Evolutionary conservation across 78 protist genomes (phyloP), one percentile per base, ranked within the genome.

Genomic region (Diacronema lutheri): DNA sequence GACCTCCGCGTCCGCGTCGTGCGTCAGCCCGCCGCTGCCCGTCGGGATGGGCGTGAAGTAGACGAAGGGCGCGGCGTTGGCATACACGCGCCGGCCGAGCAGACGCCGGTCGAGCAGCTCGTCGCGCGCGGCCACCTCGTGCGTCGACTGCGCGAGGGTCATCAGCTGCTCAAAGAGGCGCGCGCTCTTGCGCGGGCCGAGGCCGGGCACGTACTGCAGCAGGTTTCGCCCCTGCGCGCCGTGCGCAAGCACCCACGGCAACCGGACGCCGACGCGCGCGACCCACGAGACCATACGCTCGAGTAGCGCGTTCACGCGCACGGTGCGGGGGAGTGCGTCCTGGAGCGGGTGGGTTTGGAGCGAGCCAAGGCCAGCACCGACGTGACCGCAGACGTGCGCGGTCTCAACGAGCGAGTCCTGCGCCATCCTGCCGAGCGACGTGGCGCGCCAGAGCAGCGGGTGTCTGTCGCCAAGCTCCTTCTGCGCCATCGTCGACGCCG

Each of bases 161-260:
- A 12, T 29, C 76, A 68, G 50, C 33, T 33, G 40, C 1, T 25
- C 31, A 14, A 33, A 21, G 26, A 83, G 78, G 58, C 33, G 60
- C 25, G 29, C 80, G 7, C 78, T 56, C 80, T 83, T 83, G 61
- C 86, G 76, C 29, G 86, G 86, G 40, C 86, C 86, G 26, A 83
- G 44, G 1, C 86, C 86, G 9, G 86, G 61, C 19, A 83, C 80
- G 72, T 64, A 83, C 80, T 83, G 86, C 29, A 83, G 41, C 13
- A 60, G 74, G 10, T 4, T 4, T 41, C 16, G 4, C 21, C 19
- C 55, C 21, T 66, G 77, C 37, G 23, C 3, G 50, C 50, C 35
- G 35, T 37, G 66, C 31, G 25, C 23, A 25, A 21, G 33, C 46
- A 6, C 61, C 19, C 31, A 68, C 40, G 10, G 4, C 4, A 83